Evolutionary conservation across 2,329 filamentous ascomycete species (phyloP), one percentile per base, ranked within the genome.

Genomic region (Paraconiothyrium sp.): DNA sequence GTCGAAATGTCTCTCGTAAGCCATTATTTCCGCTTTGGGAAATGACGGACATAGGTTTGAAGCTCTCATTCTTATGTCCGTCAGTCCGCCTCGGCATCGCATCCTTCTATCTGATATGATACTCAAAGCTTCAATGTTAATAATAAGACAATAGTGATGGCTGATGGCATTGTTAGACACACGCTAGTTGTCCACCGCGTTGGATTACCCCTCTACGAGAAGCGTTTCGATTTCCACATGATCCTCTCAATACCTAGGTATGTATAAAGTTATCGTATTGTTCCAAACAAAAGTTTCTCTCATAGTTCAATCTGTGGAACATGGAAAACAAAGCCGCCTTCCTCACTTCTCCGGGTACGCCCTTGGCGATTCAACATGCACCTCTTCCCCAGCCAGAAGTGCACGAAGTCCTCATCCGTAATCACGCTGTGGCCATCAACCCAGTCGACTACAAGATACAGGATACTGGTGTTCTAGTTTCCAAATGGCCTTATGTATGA

Each of bases 391-490:
- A 51, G 4, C 69, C 68, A 3, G 60, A 55, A 10, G 57, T 63
- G 0, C 32, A 64, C 34, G 63, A 76, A 51, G 61, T 77, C n/a
- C 52, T 77, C 1, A 74, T 77, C 48, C 71, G 70, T 59, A 74
- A 77, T 20, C 54, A 69, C 11, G 70, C 75, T 24, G 50, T 69
- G 13, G 76, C 74, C 13, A 65, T 70, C 13, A 79, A 79, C 52
- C 77, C 82, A 7, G 81, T 83, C 59, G 82, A 83, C 67, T 82
- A 78, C 77, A 63, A 63, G 30, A 54, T 58, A 6, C 57, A 61
- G 10, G 58, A 64, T 55, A 68, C 60, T 48, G 51, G 61, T 7
- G 39, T 54, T 9, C 24, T 55, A 3, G 49, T 66, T 9, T 2
- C 20, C 0, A 32, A 24, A 16, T 66, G 27, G 24, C 61, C 63